Evolutionary conservation across 2,329 filamentous ascomycete genomes (phyloP).

Genomic region (Aureobasidium pullulans): DNA sequence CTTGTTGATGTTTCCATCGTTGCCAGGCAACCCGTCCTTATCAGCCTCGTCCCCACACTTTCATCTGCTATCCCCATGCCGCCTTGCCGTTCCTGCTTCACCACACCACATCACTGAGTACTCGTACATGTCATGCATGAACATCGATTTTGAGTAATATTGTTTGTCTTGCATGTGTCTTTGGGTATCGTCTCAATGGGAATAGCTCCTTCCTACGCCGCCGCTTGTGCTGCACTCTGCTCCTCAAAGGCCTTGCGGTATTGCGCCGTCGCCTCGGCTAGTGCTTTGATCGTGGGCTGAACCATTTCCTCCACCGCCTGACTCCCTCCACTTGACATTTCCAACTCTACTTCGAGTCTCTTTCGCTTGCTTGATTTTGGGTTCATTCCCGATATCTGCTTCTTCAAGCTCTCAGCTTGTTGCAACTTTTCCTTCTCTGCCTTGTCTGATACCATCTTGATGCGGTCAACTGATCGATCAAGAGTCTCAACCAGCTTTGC

Average conservation of each 20-base stretch:
- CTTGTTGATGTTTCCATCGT: constrained; percentile 10
- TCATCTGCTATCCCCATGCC: not conserved
- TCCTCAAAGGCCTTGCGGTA: constrained; percentile 63
- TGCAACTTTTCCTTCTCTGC: constrained; percentile 67
- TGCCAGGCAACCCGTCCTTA: constrained; percentile 8
- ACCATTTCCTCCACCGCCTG: constrained; percentile 70
- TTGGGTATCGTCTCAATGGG: not conserved
- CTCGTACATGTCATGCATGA: not conserved
- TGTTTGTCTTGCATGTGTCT: not conserved
- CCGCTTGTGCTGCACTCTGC: constrained; percentile 33
- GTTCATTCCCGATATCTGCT: constrained; percentile 63
- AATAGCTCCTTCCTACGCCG: not conserved
- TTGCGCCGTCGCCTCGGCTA: constrained; percentile 62
- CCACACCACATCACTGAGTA: not conserved
- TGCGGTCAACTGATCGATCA: constrained; percentile 66
- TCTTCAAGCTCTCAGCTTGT: constrained; percentile 59
- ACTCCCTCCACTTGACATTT: constrained; percentile 64
- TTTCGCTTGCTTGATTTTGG: constrained; percentile 67
- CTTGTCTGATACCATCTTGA: constrained; percentile 70
- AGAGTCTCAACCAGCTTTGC: constrained; percentile 77
- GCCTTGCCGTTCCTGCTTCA: not conserved
- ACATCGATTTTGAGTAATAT: not conserved
- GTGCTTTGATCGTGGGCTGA: constrained; percentile 62
- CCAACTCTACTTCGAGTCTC: constrained; percentile 53
- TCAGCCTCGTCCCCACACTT: constrained; percentile 5